Evolutionary conservation across 2,329 filamentous ascomycete genomes (phyloP).

Genomic region (Hymenoscyphus scutula): DNA sequence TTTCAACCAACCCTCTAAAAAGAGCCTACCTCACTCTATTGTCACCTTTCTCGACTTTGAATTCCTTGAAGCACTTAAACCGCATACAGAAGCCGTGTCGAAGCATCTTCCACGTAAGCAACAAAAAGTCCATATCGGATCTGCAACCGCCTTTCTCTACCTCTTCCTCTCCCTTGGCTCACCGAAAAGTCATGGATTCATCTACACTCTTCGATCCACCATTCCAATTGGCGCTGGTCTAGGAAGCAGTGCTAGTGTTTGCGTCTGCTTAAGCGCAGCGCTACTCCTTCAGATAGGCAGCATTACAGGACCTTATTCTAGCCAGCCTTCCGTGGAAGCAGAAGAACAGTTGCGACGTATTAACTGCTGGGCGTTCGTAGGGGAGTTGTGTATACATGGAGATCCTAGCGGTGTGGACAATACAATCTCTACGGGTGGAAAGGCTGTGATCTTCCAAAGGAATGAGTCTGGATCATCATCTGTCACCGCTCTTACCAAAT

Average conservation of each 20-base stretch:
- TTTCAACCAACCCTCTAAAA: constrained; percentile 79
- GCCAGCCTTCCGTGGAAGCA: constrained; percentile 86
- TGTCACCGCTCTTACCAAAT: constrained; percentile 76
- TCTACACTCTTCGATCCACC: constrained; percentile 89
- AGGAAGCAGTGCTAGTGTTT: constrained; percentile 88
- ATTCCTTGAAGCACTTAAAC: constrained; percentile 75
- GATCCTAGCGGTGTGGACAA: constrained; percentile 97
- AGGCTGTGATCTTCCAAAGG: constrained; percentile 87
- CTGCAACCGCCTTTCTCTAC: constrained; percentile 86
- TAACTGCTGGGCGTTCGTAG: constrained; percentile 96
- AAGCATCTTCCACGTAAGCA: constrained; percentile 61
- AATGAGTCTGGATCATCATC: constrained; percentile 70
- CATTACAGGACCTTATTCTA: constrained; percentile 83
- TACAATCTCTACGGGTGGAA: constrained; percentile 89
- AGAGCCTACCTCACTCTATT: constrained; percentile 91
- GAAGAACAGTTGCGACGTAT: constrained; percentile 88
- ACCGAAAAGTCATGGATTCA: constrained; percentile 72
- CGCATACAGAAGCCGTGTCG: constrained; percentile 73
- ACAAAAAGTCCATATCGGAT: constrained; percentile 80
- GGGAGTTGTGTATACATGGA: constrained; percentile 95
- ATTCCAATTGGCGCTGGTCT: constrained; percentile 93
- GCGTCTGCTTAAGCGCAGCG: constrained; percentile 81
- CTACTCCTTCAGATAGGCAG: constrained; percentile 88
- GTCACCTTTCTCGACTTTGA: constrained; percentile 82
- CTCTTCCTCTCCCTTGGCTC: constrained; percentile 85